Conservation (phyloP, 805 yeast genomes). For the Nakazawaea siamensis region DNA sequence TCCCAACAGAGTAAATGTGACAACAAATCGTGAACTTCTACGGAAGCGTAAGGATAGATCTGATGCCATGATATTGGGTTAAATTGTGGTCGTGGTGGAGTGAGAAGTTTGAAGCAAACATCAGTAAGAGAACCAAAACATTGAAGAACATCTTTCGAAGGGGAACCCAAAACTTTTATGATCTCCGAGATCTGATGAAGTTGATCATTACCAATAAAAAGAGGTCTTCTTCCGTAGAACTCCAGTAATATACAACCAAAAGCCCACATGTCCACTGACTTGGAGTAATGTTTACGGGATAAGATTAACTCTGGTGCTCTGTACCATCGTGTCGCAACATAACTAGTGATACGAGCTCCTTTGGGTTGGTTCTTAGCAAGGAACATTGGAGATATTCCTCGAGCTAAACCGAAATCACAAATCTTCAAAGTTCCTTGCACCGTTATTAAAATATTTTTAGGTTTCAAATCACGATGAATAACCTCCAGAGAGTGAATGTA, state of each 20-base stretch:
- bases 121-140: constrained; percentile 30
- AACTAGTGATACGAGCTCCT: constrained; percentile 54
- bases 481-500: constrained; percentile 90
- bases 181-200: constrained; percentile 66
- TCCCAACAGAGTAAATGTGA: constrained; percentile 58
- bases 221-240: constrained; percentile 69
- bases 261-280: constrained; percentile 87
- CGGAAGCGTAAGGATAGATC: constrained; percentile 57
- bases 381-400: constrained; percentile 46
- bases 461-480: constrained; percentile 87
- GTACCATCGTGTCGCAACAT: constrained; percentile 94
- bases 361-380: constrained; percentile 26
- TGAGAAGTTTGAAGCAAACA: constrained; percentile 37
- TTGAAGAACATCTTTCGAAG: constrained; percentile 37
- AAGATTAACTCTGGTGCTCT: constrained; percentile 87
- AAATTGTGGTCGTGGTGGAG: constrained; percentile 34
- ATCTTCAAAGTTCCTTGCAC: constrained; percentile 70
- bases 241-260: constrained; percentile 88
- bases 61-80: constrained; percentile 37
- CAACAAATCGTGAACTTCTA: constrained; percentile 43
- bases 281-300: constrained; percentile 49
- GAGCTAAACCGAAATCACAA: constrained; percentile 90
- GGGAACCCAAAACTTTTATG: constrained; percentile 63
- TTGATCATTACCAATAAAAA: constrained; percentile 71
- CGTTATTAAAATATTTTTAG: constrained; percentile 79